Evolutionary conservation across 345 rosid genomes (phyloP).

Genomic region (Eucalyptus regnans): DNA sequence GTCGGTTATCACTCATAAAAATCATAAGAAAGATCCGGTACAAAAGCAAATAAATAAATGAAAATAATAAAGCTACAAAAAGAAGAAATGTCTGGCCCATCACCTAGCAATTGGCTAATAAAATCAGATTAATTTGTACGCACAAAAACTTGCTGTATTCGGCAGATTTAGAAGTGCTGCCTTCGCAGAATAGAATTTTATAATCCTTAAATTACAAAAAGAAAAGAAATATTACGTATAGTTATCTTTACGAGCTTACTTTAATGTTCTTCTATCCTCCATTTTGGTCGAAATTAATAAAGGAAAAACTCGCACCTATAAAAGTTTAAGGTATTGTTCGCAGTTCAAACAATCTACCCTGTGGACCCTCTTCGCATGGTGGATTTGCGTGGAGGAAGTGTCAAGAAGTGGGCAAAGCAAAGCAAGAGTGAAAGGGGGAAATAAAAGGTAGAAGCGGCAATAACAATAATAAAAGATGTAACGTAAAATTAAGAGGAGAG

Average conservation of each 20-base stretch:
- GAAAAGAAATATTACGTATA: rapidly evolving
- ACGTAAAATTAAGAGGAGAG: neutral
- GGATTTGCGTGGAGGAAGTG: neutral
- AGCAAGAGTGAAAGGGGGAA: neutral
- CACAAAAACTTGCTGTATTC: neutral
- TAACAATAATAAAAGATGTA: neutral
- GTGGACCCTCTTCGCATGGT: neutral
- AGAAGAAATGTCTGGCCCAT: neutral
- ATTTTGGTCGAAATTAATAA: neutral
- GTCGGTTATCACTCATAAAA: neutral
- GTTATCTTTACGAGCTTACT: neutral
- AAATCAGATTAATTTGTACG: neutral
- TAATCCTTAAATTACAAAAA: neutral
- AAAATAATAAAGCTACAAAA: neutral
- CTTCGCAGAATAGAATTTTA: neutral
- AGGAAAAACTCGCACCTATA: neutral
- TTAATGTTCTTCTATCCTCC: neutral
- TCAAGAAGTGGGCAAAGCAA: neutral
- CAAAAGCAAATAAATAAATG: neutral
- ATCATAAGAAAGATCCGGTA: neutral
- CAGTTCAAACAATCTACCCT: no score
- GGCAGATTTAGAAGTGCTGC: neutral
- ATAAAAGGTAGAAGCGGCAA: neutral
- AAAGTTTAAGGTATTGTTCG: neutral
- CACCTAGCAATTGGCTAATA: neutral